Conservation (phyloP, 768 basidiomycete species). For the Suillus variegatus region DNA sequence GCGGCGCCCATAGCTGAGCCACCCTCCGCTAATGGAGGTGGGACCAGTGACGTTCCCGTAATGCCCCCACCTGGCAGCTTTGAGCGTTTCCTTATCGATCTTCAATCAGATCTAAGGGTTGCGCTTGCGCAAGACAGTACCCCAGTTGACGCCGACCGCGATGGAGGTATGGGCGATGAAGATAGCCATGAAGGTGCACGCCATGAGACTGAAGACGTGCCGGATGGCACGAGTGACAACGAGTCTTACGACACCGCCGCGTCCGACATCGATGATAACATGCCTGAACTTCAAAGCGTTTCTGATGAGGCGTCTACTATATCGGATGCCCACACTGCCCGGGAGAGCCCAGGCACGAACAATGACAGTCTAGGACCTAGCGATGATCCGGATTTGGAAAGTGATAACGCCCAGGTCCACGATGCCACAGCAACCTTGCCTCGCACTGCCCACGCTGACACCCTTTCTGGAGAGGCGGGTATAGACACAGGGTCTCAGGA, state of each 20-base stretch:
- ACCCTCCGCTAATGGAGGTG: conserved; percentile 5
- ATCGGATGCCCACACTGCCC: conserved; percentile 24
- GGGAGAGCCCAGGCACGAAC: conserved; percentile 3
- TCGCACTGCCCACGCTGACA: conserved; percentile 5
- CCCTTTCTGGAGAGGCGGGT: conserved; percentile 5
- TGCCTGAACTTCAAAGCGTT: conserved; percentile 36
- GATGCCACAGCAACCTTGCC: conserved; percentile 5
- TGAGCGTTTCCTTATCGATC: conserved; percentile 77
- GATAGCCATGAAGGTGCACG: conserved; percentile 16
- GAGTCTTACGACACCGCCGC: conserved; percentile 9
- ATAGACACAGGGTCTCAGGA: conserved; percentile 2
- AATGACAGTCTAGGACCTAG: neutral
- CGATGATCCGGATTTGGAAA: neutral
- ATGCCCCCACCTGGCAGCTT: conserved; percentile 66
- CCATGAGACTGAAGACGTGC: neutral
- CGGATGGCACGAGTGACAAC: conserved; percentile 1
- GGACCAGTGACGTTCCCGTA: conserved; percentile 7
- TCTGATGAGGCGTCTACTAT: conserved; percentile 25
- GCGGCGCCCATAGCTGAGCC: neutral
- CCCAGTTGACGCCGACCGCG: conserved; percentile 13
- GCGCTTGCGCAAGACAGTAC: conserved; percentile 50
- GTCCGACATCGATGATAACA: conserved; percentile 22
- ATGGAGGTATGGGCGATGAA: conserved; percentile 16
- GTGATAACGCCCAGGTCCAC: neutral
- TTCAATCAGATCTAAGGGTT: conserved; percentile 70